Percentiles rank a stretch among this genome's conserved stretches.
These are phyloP conservation scores for Podila verticillata DNA, from an alignment of 192 early-diverging fungal species.

Conservation along the genomic window DNA sequence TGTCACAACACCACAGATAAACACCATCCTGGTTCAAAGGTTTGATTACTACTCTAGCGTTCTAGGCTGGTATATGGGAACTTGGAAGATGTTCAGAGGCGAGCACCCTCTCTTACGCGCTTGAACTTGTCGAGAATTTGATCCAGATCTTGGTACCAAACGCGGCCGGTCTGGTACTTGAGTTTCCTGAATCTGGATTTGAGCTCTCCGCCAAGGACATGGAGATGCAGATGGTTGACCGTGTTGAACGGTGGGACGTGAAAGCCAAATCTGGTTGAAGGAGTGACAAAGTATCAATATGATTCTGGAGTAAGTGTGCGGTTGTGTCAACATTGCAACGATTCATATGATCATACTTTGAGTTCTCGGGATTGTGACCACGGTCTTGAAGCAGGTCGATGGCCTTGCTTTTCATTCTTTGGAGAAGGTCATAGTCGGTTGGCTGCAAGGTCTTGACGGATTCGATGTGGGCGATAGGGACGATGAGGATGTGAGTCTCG, in stretches of 20 bases:
- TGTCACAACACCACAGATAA: too few relatives aligned
- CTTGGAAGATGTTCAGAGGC: slow-evolving; percentile 15
- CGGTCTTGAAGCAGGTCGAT: slow-evolving; percentile 21
- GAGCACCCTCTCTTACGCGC: slow-evolving; percentile 20
- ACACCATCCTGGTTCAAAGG: too few relatives aligned
- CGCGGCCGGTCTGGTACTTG: slow-evolving; percentile 41
- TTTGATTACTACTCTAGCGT: too few relatives aligned
- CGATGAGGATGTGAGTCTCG: slow-evolving; percentile 50
- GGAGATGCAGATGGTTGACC: slow-evolving; percentile 76
- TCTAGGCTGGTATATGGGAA: not conserved
- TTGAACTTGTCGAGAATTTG: slow-evolving; percentile 28
- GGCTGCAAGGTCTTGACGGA: slow-evolving; percentile 29
- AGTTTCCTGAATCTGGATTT: slow-evolving; percentile 48
- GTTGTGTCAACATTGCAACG: not conserved
- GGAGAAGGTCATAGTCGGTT: slow-evolving; percentile 23
- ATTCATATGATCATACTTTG: slow-evolving; percentile 15
- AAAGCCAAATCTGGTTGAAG: slow-evolving; percentile 65
- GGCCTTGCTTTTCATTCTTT: slow-evolving; percentile 27
- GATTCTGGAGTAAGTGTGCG: too few relatives aligned
- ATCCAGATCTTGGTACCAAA: slow-evolving; percentile 40
- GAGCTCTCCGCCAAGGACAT: slow-evolving; percentile 69
- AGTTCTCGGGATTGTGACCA: slow-evolving; percentile 26
- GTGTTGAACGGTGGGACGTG: slow-evolving; percentile 80
- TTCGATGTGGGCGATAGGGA: slow-evolving; percentile 43
- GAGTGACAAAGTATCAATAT: not conserved